Evolutionary conservation across 164 flowering plant genomes (phyloP).

Genomic region (Buxus sempervirens): DNA sequence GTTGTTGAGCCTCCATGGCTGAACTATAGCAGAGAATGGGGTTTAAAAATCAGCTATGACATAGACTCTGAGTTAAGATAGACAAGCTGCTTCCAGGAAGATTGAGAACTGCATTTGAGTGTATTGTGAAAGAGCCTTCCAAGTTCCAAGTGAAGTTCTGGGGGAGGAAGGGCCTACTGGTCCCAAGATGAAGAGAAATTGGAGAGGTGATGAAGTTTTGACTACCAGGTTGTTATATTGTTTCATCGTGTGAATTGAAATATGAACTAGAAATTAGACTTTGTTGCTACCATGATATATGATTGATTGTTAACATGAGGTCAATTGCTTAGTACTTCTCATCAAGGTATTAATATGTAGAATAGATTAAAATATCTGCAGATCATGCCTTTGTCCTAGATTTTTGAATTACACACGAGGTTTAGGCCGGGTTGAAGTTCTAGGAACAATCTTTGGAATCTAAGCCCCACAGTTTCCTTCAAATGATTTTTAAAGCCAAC

Average conservation of each 20-base stretch:
- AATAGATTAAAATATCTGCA: no score
- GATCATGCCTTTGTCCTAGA: no score
- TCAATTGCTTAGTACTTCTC: no score
- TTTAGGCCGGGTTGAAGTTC: no score
- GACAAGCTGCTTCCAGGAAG: constrained; percentile 27
- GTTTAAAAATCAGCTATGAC: constrained; percentile 29
- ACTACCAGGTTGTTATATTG: background rate
- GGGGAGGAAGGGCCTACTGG: constrained; percentile 46
- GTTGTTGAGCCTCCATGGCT: constrained; percentile 34
- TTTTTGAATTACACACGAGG: no score
- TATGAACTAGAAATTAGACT: no score
- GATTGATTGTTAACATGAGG: no score
- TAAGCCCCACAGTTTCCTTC: no score
- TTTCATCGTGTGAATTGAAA: background rate
- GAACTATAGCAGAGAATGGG: constrained; percentile 30
- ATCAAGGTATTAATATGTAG: no score
- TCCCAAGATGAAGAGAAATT: constrained; percentile 35
- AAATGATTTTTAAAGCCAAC: no score
- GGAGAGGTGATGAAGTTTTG: constrained; percentile 39
- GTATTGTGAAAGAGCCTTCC: constrained; percentile 14
- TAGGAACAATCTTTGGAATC: no score
- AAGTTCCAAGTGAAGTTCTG: constrained; percentile 32
- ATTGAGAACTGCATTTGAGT: constrained; percentile 20
- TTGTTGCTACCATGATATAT: no score
- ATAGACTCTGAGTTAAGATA: constrained; percentile 12